phyloP scores from a whole-genome alignment of 1,284 basidiomycete genomes.

The Ceratobasidium sp. region DNA sequence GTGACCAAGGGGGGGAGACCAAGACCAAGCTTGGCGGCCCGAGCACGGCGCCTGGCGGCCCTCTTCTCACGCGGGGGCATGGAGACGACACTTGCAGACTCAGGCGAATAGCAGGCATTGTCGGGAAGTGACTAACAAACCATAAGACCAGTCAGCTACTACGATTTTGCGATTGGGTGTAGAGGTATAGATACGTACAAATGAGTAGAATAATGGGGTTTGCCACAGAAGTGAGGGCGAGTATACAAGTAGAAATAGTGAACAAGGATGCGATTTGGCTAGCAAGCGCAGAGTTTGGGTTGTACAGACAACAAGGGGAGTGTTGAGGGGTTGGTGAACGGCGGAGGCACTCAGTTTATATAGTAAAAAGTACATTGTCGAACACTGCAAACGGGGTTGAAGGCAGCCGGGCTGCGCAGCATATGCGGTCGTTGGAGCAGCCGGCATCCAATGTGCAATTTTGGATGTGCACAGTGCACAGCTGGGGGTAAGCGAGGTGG shows the following conservation, averaged over 20 bases:
- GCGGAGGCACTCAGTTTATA: too few species aligned
- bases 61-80: conserved; percentile 12
- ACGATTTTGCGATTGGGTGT: too few species aligned
- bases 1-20: conserved; percentile 1
- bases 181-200: background rate
- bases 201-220: too few species aligned
- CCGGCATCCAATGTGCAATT: background rate
- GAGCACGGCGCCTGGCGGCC: background rate
- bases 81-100: conserved; percentile 3
- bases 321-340: background rate
- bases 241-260: background rate
- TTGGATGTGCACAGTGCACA: background rate
- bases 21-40: conserved; percentile 13
- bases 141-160: background rate
- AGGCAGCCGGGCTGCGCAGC: background rate
- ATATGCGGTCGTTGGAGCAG: background rate
- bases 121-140: background rate
- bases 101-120: conserved; percentile 6
- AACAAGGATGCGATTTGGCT: background rate
- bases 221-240: too few species aligned
- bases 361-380: background rate
- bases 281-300: background rate
- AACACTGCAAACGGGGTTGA: background rate
- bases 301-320: background rate
- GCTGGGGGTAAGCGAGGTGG: background rate